Conservation (phyloP, 2,329 filamentous ascomycete species). For the Aspergillus clavatus region DNA sequence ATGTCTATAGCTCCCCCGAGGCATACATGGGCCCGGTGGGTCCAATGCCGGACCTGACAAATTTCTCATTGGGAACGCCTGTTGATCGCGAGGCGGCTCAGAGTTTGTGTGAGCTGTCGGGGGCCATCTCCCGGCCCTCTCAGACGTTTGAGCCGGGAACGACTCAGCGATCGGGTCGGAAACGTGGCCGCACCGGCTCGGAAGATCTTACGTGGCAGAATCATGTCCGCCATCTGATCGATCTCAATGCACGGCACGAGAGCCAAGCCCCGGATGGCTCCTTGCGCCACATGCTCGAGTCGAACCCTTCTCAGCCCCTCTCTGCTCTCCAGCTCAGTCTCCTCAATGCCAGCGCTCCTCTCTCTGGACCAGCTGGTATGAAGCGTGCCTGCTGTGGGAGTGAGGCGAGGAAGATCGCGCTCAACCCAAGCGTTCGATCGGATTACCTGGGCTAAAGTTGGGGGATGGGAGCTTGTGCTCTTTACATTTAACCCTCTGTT, state of each 20-base stretch:
- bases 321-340: slow-evolving; percentile 17
- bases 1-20: slow-evolving; percentile 35
- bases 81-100: slow-evolving; percentile 38
- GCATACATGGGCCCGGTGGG: slow-evolving; percentile 21
- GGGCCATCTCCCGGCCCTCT: slow-evolving; percentile 23
- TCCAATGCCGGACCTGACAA: slow-evolving; percentile 32
- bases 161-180: slow-evolving; percentile 29
- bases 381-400: slow-evolving; percentile 41
- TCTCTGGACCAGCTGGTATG: slow-evolving; percentile 35
- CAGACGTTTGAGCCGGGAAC: slow-evolving; percentile 9
- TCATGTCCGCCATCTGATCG: slow-evolving; percentile 37
- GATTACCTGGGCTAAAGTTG: slow-evolving; percentile 24
- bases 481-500: no score
- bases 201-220: slow-evolving; percentile 36
- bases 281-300: slow-evolving; percentile 28
- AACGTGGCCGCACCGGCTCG: slow-evolving; percentile 38
- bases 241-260: slow-evolving; percentile 22
- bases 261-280: slow-evolving; percentile 29
- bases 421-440: slow-evolving; percentile 30
- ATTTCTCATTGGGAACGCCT: slow-evolving; percentile 31
- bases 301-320: slow-evolving; percentile 10
- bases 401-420: slow-evolving; percentile 34
- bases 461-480: no score
- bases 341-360: slow-evolving; percentile 20
- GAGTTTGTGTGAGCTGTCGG: slow-evolving; percentile 39